These are phyloP conservation scores for Biscogniauxia sp. DNA, from an alignment of 2,329 filamentous ascomycete species.

Conservation along the genomic window DNA sequence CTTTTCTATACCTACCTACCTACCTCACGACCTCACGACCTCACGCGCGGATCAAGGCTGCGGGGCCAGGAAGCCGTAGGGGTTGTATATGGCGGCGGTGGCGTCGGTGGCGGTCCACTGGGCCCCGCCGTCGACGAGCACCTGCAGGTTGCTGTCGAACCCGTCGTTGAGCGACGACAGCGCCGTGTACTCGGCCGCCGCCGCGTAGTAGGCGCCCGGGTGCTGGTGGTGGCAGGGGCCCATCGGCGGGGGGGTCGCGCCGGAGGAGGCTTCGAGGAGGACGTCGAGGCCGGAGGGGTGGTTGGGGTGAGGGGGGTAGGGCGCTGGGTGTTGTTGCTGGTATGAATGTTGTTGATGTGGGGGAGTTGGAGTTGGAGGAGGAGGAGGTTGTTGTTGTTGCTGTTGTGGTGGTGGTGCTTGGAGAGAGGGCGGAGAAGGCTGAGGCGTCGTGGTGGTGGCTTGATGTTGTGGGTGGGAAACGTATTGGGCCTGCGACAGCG, in stretches of 20 bases:
- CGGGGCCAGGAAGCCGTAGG: constrained; percentile 15
- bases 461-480: constrained; percentile 20
- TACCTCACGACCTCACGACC: too few relatives aligned
- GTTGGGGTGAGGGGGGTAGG: constrained; percentile 30
- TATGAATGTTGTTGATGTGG: constrained; percentile 11
- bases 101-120: constrained; percentile 27
- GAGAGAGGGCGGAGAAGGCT: constrained; percentile 11
- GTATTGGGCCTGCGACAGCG: constrained; percentile 28
- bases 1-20: too few relatives aligned
- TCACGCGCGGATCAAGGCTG: too few relatives aligned
- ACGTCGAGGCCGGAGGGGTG: constrained; percentile 33
- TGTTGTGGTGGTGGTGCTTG: constrained; percentile 12
- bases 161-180: constrained; percentile 39
- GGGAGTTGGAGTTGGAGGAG: constrained; percentile 18
- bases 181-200: constrained; percentile 17
- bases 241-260: constrained; percentile 12
- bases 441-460: constrained; percentile 16
- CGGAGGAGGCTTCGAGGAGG: constrained; percentile 40
- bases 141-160: constrained; percentile 45
- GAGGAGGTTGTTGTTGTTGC: constrained; percentile 19
- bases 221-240: constrained; percentile 11
- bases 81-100: constrained; percentile 25
- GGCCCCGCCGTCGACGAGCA: constrained; percentile 40
- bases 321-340: constrained; percentile 17
- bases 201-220: constrained; percentile 22